These are phyloP conservation scores for Fusarium nelsonii DNA, from an alignment of 2,329 filamentous ascomycete species.

Conservation along the genomic window DNA sequence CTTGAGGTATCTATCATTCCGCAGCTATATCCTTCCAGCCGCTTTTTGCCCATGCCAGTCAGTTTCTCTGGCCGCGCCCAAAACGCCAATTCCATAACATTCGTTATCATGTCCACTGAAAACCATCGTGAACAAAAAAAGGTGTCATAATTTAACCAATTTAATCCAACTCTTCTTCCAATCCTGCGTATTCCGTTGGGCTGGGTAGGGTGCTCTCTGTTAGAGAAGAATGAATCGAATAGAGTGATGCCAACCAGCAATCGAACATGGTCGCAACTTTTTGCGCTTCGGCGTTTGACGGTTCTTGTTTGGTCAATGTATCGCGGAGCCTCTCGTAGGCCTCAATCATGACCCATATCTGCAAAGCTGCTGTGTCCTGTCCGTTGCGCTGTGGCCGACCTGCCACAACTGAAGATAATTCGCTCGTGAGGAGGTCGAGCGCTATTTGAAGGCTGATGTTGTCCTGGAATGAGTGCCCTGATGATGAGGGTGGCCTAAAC, in stretches of 20 bases:
- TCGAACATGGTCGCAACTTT: conserved; percentile 58
- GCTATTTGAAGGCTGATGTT: conserved; percentile 64
- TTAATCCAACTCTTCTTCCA: conserved; percentile 46
- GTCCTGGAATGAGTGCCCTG: conserved; percentile 44
- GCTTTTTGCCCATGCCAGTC: conserved; percentile 28
- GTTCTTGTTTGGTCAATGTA: conserved; percentile 55
- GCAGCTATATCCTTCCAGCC: conserved; percentile 32
- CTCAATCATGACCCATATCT: conserved; percentile 70
- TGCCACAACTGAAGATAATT: conserved; percentile 60
- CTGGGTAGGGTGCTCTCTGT: conserved; percentile 40
- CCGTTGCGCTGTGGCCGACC: conserved; percentile 42
- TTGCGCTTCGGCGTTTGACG: conserved; percentile 50
- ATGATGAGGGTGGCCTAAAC: conserved; percentile 33
- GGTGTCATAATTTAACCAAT: conserved; percentile 3
- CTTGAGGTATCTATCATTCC: conserved; percentile 31
- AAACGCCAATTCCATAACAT: conserved; percentile 31
- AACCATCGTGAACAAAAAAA: conserved; percentile 19
- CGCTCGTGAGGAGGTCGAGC: conserved; percentile 63
- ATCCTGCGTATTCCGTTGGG: conserved; percentile 49
- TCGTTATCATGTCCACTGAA: conserved; percentile 11
- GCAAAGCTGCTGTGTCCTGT: conserved; percentile 59
- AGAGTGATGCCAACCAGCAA: conserved; percentile 64
- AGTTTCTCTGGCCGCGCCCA: conserved; percentile 28
- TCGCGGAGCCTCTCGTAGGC: conserved; percentile 67
- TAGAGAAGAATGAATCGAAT: conserved; percentile 58